These are phyloP conservation scores for Asparagopsis taxiformis DNA, from an alignment of 31 red algal species.

Conservation along the genomic window DNA sequence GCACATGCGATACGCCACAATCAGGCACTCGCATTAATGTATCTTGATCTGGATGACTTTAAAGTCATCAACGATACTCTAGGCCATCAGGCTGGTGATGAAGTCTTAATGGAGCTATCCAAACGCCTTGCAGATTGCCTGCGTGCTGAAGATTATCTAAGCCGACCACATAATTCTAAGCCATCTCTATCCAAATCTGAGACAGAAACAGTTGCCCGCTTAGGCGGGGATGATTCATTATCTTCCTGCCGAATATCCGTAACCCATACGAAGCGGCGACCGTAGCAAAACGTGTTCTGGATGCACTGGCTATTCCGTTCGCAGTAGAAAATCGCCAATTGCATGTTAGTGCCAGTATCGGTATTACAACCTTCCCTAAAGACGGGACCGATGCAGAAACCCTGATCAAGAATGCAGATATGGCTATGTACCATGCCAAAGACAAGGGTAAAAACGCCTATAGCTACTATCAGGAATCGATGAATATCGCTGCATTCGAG, in stretches of 20 bases:
- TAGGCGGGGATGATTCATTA: constrained; percentile 30
- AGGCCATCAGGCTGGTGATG: neutral
- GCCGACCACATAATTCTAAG: too few relatives aligned
- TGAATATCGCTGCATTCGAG: neutral
- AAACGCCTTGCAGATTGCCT: neutral
- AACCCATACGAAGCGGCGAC: too few relatives aligned
- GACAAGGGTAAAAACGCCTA: neutral
- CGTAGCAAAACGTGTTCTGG: too few relatives aligned
- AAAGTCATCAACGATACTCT: constrained; percentile 6
- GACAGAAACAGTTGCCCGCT: constrained; percentile 5
- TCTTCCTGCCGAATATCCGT: neutral
- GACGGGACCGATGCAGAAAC: neutral
- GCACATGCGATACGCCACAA: neutral
- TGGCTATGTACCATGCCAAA: neutral
- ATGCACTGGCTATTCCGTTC: too few relatives aligned
- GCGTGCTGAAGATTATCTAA: too few relatives aligned
- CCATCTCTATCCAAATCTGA: neutral
- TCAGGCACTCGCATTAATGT: neutral
- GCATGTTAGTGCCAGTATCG: neutral
- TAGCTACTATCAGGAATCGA: neutral
- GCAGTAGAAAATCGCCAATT: neutral
- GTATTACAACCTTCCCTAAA: neutral
- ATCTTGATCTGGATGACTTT: constrained; percentile 2
- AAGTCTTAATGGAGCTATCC: neutral
- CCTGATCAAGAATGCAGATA: neutral